Percentiles rank a stretch among this genome's conserved stretches.
phyloP scores from a whole-genome alignment of 1,284 basidiomycete genomes.

The Apiotrichum brassicae region DNA sequence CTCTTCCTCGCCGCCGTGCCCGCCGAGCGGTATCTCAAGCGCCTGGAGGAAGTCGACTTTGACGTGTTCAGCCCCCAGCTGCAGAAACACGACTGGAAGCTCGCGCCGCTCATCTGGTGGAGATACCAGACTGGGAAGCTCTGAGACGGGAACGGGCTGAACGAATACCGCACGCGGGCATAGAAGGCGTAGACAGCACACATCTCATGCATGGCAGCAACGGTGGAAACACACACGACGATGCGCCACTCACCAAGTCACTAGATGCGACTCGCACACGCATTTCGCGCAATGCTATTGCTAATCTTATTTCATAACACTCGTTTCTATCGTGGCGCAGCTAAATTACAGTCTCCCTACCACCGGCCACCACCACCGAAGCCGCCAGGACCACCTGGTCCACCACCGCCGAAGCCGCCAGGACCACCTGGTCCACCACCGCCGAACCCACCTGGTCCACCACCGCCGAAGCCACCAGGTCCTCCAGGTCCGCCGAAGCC shows the following conservation, averaged over 20 bases:
- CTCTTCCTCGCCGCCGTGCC: conserved; percentile 76
- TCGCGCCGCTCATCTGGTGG: conserved; percentile 80
- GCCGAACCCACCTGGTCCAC: background rate
- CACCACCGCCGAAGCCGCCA: background rate
- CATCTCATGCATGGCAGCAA: too few relatives aligned
- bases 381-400: background rate
- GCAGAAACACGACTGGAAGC: conserved; percentile 70
- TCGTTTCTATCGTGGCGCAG: too few relatives aligned
- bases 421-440: background rate
- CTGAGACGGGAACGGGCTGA: too few relatives aligned
- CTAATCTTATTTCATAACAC: too few relatives aligned
- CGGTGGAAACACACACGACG: too few relatives aligned
- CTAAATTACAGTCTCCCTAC: background rate
- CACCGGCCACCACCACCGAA: background rate
- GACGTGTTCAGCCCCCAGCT: conserved; percentile 70
- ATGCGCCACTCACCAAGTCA: too few relatives aligned
- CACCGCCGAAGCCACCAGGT: background rate
- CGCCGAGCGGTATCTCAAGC: conserved; percentile 61
- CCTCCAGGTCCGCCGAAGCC: background rate
- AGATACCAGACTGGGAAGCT: conserved; percentile 50
- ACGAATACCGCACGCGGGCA: too few relatives aligned
- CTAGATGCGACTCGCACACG: too few relatives aligned
- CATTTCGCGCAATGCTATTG: too few relatives aligned
- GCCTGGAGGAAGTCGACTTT: conserved; percentile 72
- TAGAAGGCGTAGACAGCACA: too few relatives aligned